These are phyloP conservation scores for Plasmodium fragile DNA, from an alignment of 169 alveolate species.

Conservation along the genomic window DNA sequence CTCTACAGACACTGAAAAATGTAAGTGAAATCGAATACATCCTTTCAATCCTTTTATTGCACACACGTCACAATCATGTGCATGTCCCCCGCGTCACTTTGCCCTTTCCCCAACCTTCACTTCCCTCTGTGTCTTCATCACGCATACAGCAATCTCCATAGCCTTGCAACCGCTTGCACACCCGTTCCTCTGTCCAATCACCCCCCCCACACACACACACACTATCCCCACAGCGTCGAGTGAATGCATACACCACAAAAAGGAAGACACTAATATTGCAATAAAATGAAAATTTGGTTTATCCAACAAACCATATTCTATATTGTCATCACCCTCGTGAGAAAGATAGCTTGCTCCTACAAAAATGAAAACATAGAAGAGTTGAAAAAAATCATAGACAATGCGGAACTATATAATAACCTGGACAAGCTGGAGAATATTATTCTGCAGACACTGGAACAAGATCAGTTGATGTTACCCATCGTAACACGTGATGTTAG, in stretches of 20 bases:
- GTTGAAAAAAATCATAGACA: slow-evolving; percentile 27
- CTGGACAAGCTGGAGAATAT: slow-evolving; percentile 8
- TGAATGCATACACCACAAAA: not conserved
- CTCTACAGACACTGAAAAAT: not conserved
- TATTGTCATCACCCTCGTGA: slow-evolving; percentile 3
- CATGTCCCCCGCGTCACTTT: not conserved
- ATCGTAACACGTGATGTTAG: slow-evolving; percentile 1
- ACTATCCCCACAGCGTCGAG: not conserved
- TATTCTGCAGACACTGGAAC: slow-evolving; percentile 33
- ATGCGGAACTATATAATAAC: slow-evolving; percentile 13
- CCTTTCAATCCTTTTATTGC: not conserved
- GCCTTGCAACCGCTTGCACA: not conserved
- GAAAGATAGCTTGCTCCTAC: slow-evolving; percentile 19
- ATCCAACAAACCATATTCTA: slow-evolving; percentile 36
- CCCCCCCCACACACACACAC: no score
- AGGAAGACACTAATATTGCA: not conserved
- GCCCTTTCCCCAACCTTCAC: not conserved
- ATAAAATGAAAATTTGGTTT: slow-evolving; percentile 48
- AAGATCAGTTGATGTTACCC: slow-evolving; percentile 38
- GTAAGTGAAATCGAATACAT: not conserved
- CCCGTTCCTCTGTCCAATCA: not conserved
- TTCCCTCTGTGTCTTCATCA: not conserved
- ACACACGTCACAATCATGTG: not conserved
- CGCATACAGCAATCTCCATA: not conserved
- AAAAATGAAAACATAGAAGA: slow-evolving; percentile 30